A percentile compares a stretch with the other conserved stretches of the same genome.
These are phyloP conservation scores for Aureobasidium sp. DNA, from an alignment of 2,329 filamentous ascomycete genomes.

Conservation along the genomic window DNA sequence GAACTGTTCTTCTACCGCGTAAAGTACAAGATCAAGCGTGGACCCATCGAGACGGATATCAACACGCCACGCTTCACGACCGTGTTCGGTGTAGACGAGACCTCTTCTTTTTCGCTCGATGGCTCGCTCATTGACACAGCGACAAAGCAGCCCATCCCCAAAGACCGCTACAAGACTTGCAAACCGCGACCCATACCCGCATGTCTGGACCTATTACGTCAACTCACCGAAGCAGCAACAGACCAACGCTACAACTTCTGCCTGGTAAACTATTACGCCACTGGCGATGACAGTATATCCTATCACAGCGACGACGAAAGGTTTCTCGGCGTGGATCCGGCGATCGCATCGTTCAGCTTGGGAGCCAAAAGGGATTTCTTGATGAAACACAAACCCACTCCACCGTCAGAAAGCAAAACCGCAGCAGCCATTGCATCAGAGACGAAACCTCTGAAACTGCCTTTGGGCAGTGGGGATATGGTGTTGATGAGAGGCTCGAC, in stretches of 20 bases:
- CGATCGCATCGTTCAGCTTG: conserved; percentile 68
- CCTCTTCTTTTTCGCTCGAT: conserved; percentile 42
- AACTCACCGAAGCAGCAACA: conserved; percentile 58
- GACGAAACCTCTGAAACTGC: conserved; percentile 42
- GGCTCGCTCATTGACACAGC: conserved; percentile 34
- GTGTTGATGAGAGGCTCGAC: conserved; percentile 68
- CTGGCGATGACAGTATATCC: conserved; percentile 66
- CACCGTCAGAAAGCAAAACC: conserved; percentile 29
- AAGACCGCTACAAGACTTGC: conserved; percentile 48
- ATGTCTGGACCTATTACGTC: conserved; percentile 59
- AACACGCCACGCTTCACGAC: conserved; percentile 55
- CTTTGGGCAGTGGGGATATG: conserved; percentile 66
- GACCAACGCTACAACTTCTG: conserved; percentile 69
- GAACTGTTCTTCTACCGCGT: conserved; percentile 71
- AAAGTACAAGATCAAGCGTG: conserved; percentile 58
- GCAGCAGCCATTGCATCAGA: conserved; percentile 23
- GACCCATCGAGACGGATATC: conserved; percentile 43
- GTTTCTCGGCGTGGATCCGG: conserved; percentile 62
- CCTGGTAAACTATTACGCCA: conserved; percentile 78
- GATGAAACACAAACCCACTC: conserved; percentile 66
- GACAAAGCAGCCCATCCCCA: conserved; percentile 34
- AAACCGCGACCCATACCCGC: conserved; percentile 62
- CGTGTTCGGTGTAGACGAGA: conserved; percentile 57
- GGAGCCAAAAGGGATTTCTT: conserved; percentile 68
- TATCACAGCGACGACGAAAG: conserved; percentile 77